These are phyloP conservation scores for Anthostomella pinea DNA, from an alignment of 2,329 filamentous ascomycete genomes.

Conservation along the genomic window DNA sequence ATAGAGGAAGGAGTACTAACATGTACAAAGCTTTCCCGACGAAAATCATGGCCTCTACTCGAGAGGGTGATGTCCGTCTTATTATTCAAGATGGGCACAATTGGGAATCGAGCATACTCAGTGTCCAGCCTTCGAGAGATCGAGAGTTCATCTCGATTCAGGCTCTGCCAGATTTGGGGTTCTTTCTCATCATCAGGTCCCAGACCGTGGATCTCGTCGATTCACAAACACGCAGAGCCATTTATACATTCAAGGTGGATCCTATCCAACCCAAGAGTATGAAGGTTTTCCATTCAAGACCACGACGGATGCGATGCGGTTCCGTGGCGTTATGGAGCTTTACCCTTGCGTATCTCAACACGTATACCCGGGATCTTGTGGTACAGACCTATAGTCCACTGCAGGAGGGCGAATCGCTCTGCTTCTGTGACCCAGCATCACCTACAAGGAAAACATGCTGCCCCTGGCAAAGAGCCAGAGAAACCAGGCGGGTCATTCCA, in stretches of 20 bases:
- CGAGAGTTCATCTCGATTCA: constrained; percentile 55
- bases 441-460: constrained; percentile 44
- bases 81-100: constrained; percentile 34
- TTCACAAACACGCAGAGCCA: constrained; percentile 50
- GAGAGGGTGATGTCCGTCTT: constrained; percentile 29
- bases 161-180: constrained; percentile 54
- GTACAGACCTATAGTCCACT: constrained; percentile 61
- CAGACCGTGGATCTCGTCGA: constrained; percentile 60
- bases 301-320: constrained; percentile 50
- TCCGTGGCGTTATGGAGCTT: constrained; percentile 58
- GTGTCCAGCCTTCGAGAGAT: constrained; percentile 35
- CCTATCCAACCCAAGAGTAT: constrained; percentile 58
- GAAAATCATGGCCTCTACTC: constrained; percentile 32
- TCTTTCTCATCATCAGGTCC: constrained; percentile 59
- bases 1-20: constrained; percentile 16
- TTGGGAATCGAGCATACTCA: constrained; percentile 51
- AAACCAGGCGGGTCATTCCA: constrained; percentile 51
- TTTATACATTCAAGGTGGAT: constrained; percentile 62
- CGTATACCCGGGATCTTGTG: constrained; percentile 59
- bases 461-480: constrained; percentile 49
- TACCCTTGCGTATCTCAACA: constrained; percentile 61
- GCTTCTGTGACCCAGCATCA: constrained; percentile 46
- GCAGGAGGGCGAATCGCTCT: constrained; percentile 54
- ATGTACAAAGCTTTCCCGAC: constrained; percentile 21
- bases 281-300: constrained; percentile 55